phyloP scores from a whole-genome alignment of 306 rosid genomes.

The Abrus precatorius region DNA sequence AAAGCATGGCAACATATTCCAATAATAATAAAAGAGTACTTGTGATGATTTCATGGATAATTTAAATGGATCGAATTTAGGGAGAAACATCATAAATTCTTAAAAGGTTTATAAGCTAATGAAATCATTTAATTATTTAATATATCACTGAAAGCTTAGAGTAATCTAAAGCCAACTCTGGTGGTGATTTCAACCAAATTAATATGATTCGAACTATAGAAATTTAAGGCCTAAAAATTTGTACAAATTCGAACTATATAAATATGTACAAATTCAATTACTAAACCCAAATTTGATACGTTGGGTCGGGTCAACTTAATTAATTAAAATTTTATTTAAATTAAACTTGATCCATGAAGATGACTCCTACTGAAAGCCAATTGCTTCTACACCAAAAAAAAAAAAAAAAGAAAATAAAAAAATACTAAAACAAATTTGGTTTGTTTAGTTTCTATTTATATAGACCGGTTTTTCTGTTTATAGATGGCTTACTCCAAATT shows the following conservation, averaged over 20 bases:
- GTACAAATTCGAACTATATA: too few species aligned
- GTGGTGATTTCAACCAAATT: too few species aligned
- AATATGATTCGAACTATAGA: too few species aligned
- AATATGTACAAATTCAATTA: neutral
- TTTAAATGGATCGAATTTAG: neutral
- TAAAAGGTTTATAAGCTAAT: neutral
- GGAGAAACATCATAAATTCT: neutral
- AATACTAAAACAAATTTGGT: neutral
- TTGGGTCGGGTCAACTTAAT: neutral
- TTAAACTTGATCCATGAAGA: neutral
- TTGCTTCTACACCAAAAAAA: neutral
- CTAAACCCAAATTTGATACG: neutral
- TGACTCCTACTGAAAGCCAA: neutral
- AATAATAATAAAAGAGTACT: neutral
- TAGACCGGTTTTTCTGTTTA: neutral
- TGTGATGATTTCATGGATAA: neutral
- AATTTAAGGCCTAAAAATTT: too few species aligned
- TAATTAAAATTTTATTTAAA: neutral
- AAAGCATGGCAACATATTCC: neutral
- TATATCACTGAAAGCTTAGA: neutral
- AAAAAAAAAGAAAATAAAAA: too few species aligned
- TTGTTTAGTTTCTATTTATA: slow-evolving; percentile 25
- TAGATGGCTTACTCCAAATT: neutral
- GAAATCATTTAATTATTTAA: neutral
- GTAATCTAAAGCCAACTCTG: too few species aligned